These are phyloP conservation scores for Aspergillus taichungensis DNA, from an alignment of 495 filamentous ascomycete species.

Conservation along the genomic window DNA sequence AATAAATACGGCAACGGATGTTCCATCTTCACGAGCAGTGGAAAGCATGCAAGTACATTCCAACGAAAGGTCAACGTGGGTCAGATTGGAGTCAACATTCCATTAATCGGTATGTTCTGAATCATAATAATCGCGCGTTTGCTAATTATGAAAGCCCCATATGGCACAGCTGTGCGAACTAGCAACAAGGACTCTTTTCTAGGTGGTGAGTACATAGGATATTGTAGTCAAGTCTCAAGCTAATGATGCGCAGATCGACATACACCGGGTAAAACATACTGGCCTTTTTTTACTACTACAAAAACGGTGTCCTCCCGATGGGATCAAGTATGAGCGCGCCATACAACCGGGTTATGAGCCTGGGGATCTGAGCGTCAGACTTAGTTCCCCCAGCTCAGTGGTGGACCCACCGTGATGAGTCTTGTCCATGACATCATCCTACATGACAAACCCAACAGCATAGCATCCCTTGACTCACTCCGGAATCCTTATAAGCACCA, in stretches of 20 bases:
- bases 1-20: slow-evolving; percentile 25
- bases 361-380: not conserved
- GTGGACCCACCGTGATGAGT: too few species aligned
- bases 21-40: slow-evolving; percentile 20
- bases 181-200: slow-evolving; percentile 23
- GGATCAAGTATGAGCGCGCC: slow-evolving; percentile 6
- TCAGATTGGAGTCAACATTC: slow-evolving; percentile 24
- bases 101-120: slow-evolving; percentile 14
- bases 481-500: too few species aligned
- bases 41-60: slow-evolving; percentile 18
- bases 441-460: too few species aligned
- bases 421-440: too few species aligned
- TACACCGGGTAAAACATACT: slow-evolving; percentile 20
- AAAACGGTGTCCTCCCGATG: slow-evolving; percentile 21
- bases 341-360: too few species aligned
- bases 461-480: too few species aligned
- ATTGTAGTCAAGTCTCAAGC: not conserved
- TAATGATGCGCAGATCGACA: slow-evolving; percentile 12
- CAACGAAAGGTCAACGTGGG: slow-evolving; percentile 20
- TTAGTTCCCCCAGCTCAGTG: not conserved
- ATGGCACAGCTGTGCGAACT: slow-evolving; percentile 17
- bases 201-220: slow-evolving; percentile 14
- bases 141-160: slow-evolving; percentile 11
- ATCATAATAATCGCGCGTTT: not conserved
- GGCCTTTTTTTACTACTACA: slow-evolving; percentile 20